Conservation (phyloP, 768 basidiomycete species). For the Serendipita sp. region DNA sequence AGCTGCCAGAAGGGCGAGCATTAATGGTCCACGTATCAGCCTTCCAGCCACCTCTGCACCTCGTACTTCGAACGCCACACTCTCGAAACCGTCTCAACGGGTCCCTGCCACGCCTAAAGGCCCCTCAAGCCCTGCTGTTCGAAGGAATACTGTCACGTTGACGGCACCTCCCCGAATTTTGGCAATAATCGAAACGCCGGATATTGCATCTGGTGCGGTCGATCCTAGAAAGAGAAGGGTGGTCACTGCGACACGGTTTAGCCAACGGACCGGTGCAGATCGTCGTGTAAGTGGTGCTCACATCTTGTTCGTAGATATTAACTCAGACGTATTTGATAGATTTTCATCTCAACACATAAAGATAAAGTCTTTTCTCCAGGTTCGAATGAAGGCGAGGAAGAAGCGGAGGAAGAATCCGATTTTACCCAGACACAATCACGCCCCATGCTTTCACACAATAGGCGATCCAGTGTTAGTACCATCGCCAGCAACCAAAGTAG, state of each 20-base stretch:
- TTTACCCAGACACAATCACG: neutral
- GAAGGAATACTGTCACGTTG: constrained; percentile 39
- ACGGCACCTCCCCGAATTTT: constrained; percentile 74
- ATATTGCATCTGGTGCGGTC: constrained; percentile 77
- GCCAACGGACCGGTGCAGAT: constrained; percentile 65
- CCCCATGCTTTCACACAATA: neutral
- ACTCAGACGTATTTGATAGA: constrained; percentile 25
- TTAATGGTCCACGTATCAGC: neutral
- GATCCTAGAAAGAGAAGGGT: constrained; percentile 72
- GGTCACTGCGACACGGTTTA: constrained; percentile 76
- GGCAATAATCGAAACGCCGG: constrained; percentile 71
- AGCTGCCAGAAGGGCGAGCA: neutral
- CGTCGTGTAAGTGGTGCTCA: constrained; percentile 39
- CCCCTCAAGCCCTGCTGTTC: neutral
- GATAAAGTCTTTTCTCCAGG: constrained; percentile 28
- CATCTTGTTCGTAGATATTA: neutral
- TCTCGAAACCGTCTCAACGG: neutral
- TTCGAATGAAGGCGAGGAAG: constrained; percentile 13
- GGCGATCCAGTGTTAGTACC: neutral
- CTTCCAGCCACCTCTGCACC: constrained; percentile 38
- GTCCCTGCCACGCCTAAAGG: neutral
- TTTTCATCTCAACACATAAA: constrained; percentile 69
- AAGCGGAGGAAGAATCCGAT: constrained; percentile 13
- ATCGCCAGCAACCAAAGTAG: constrained; percentile 3
- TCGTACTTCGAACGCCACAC: neutral